These are phyloP conservation scores for Adiantum capillusveneris DNA, from an alignment of 75 land plant species.

Conservation along the genomic window DNA sequence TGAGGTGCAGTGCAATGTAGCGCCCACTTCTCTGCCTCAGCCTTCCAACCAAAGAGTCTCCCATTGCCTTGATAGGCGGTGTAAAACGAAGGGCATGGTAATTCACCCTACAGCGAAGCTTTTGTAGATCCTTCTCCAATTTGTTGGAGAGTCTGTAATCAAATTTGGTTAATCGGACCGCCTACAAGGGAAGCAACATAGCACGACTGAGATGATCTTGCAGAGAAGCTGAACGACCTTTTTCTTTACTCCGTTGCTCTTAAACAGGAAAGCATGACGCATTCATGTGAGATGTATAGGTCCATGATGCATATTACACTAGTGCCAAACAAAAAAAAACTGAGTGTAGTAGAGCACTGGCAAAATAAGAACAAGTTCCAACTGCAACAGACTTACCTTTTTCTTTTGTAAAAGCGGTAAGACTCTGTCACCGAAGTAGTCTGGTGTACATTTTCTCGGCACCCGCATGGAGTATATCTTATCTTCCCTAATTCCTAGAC, in stretches of 20 bases:
- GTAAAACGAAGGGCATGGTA: constrained; percentile 88
- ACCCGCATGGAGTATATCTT: constrained; percentile 81
- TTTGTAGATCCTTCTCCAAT: constrained; percentile 77
- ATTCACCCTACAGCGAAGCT: constrained; percentile 88
- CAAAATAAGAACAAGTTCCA: neutral
- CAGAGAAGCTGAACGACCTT: neutral
- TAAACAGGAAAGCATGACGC: neutral
- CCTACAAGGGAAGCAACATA: constrained; percentile 45
- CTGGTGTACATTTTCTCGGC: constrained; percentile 83
- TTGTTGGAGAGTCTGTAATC: constrained; percentile 87
- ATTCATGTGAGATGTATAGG: neutral
- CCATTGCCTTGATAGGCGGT: constrained; percentile 51
- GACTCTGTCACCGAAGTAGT: constrained; percentile 67
- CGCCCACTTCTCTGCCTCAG: constrained; percentile 70
- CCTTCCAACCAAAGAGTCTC: constrained; percentile 56
- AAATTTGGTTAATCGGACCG: constrained; percentile 86
- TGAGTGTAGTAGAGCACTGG: neutral
- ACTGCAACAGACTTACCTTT: constrained; percentile 41
- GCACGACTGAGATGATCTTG: neutral
- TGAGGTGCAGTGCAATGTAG: constrained; percentile 88
- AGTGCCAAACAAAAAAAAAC: neutral
- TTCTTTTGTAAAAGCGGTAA: constrained; percentile 74
- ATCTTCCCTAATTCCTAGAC: constrained; percentile 50
- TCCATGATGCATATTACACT: neutral
- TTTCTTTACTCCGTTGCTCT: neutral